These are phyloP conservation scores for Magnusiomyces clavatus DNA, from an alignment of 1,139 yeast species.

Conservation along the genomic window DNA sequence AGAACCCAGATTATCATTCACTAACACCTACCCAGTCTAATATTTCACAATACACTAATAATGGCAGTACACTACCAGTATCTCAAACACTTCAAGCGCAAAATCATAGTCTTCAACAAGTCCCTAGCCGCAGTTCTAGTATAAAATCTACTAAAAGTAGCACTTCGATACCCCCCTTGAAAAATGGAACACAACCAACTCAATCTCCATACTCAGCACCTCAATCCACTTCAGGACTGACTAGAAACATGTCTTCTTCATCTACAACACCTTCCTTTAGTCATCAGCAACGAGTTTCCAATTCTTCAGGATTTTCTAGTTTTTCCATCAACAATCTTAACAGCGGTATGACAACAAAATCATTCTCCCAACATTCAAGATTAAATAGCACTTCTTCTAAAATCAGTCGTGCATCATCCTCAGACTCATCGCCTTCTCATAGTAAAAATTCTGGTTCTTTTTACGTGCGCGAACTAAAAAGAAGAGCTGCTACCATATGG, in stretches of 20 bases:
- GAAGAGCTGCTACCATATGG: conserved; percentile 44
- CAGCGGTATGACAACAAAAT: background rate
- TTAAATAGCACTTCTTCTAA: conserved; percentile 11
- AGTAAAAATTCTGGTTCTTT: conserved; percentile 32
- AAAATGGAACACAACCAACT: too few relatives aligned
- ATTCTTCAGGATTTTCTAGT: background rate
- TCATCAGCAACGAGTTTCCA: conserved; percentile 3
- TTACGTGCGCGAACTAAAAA: conserved; percentile 49
- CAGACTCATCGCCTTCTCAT: conserved; percentile 7
- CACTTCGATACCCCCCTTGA: too few relatives aligned
- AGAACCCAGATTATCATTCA: too few relatives aligned
- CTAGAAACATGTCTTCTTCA: conserved; percentile 2
- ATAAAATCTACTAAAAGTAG: too few relatives aligned
- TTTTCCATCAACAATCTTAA: background rate
- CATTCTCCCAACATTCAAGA: conserved; percentile 2
- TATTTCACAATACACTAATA: too few relatives aligned
- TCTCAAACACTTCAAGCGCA: too few relatives aligned
- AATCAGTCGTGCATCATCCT: conserved; percentile 6
- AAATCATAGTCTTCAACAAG: too few relatives aligned
- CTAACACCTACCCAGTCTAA: too few relatives aligned
- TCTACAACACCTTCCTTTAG: conserved; percentile 1
- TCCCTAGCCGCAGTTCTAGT: too few relatives aligned
- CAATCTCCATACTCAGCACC: too few relatives aligned
- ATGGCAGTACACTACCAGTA: too few relatives aligned
- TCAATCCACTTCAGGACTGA: background rate